Base-by-base conservation (phyloP, 768 basidiomycete species). In the Tulasnella sp. region DNA sequence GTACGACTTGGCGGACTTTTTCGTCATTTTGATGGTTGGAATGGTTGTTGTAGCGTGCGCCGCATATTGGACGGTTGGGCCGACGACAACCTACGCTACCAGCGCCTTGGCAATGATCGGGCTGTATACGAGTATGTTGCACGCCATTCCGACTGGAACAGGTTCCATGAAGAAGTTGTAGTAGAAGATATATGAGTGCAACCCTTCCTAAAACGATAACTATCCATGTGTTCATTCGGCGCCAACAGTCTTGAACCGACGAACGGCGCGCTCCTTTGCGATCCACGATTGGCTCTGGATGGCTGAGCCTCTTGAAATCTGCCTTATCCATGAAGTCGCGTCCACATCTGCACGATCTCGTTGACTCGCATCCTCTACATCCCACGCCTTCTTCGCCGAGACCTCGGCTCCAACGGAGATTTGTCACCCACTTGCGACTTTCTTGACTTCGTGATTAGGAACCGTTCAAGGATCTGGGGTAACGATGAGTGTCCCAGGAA, bases 41-140 rank as follows among this genome's bases (percentile, higher is more conserved):
- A n/a, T n/a, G n/a, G n/a, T 13, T 51, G 24, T 30, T 23, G n/a
- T 50, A 92, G 89, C 89, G 4, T 92, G 89, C 69, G 88, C 80
- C 27, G 83, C 81, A 11, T 92, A 92, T 68, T 92, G 89, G 89
- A 87, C 88, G 3, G 83, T 90, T 3, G 63, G 63, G 3, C 89
- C 89, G 44, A 80, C 86, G 7, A 62, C 76, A 48, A 92, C 88
- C n/a, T 92, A 92, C 61, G 74, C 75, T 1, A 69, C 77, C 11
- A 78, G 83, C 43, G 85, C 83, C 0, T 63, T 78, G 23, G 80
- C 83, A 0, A 91, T 88, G 86, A 68, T 79, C 15, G 71, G 72
- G 21, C 72, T 92, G 54, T 78, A 81, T 2, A 63, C 68, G 19
- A 71, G 71, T 49, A 89, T 90, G 86, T 43, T 27, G 42, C 23